A percentile compares a stretch with the other conserved stretches of the same genome.
Conservation (phyloP, 2,329 filamentous ascomycete species). For the Lasiodiplodia sp. region DNA sequence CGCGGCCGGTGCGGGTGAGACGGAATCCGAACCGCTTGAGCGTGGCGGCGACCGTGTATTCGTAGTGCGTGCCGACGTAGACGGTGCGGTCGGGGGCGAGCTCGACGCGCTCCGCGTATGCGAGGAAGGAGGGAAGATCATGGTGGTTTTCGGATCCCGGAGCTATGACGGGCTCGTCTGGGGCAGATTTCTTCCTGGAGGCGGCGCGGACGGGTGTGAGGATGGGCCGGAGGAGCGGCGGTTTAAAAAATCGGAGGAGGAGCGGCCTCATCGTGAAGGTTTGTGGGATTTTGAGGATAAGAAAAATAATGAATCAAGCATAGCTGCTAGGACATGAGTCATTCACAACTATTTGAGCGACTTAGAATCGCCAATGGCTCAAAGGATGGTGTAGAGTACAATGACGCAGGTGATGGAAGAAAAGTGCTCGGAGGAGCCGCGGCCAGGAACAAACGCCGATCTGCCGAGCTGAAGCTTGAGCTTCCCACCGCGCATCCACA, state of each 20-base stretch:
- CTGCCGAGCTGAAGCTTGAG: conserved; percentile 23
- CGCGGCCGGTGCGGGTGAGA: conserved; percentile 70
- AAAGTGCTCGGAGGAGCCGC: background rate
- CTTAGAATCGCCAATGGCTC: conserved; percentile 1
- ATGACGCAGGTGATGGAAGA: conserved; percentile 6
- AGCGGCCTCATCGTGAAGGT: conserved; percentile 17
- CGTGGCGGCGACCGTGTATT: conserved; percentile 69
- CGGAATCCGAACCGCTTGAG: conserved; percentile 69
- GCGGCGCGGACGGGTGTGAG: background rate
- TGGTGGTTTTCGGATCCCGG: conserved; percentile 60
- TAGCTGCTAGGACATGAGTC: background rate
- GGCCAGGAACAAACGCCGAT: conserved; percentile 6
- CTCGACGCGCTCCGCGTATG: conserved; percentile 65
- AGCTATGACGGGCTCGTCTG: background rate
- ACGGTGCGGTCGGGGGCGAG: conserved; percentile 65
- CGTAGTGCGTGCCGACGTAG: conserved; percentile 78
- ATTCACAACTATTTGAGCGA: background rate
- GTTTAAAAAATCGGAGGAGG: conserved; percentile 14
- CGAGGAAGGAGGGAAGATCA: conserved; percentile 69
- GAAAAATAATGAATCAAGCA: background rate
- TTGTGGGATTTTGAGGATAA: background rate
- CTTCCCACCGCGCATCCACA: background rate
- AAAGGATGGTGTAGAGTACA: background rate
- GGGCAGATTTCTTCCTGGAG: background rate
- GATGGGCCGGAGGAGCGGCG: background rate